These are phyloP conservation scores for Trichothecium sympodiale DNA, from an alignment of 2,329 filamentous ascomycete genomes.

Conservation along the genomic window DNA sequence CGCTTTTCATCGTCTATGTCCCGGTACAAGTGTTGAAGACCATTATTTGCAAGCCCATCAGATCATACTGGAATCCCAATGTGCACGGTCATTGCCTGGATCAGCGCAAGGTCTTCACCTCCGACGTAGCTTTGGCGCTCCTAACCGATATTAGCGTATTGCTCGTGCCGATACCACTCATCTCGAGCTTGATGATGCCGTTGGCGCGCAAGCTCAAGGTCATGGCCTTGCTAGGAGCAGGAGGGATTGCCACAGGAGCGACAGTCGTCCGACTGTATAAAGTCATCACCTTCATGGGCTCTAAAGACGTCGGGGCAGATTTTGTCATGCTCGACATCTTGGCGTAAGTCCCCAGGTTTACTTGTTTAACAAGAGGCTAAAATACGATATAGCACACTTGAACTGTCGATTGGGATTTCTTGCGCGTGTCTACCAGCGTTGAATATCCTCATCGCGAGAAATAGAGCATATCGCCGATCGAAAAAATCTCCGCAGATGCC, in stretches of 20 bases:
- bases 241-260: slow-evolving; percentile 15
- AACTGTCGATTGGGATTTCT: slow-evolving; percentile 14
- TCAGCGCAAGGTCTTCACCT: slow-evolving; percentile 17
- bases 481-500: too few species aligned
- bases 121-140: slow-evolving; percentile 17
- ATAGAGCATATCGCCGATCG: too few species aligned
- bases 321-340: slow-evolving; percentile 2
- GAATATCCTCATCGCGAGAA: slow-evolving; percentile 8
- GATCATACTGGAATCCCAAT: slow-evolving; percentile 9
- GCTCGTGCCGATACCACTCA: slow-evolving; percentile 17
- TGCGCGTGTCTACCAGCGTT: slow-evolving; percentile 16
- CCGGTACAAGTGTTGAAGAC: slow-evolving; percentile 13
- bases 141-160: slow-evolving; percentile 20
- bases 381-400: slow-evolving; percentile 5
- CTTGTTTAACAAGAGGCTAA: not conserved
- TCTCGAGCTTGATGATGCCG: slow-evolving; percentile 15
- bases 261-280: slow-evolving; percentile 12
- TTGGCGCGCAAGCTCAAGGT: slow-evolving; percentile 19
- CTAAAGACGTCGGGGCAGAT: not conserved
- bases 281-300: not conserved
- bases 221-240: slow-evolving; percentile 14
- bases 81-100: slow-evolving; percentile 14
- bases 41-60: slow-evolving; percentile 12
- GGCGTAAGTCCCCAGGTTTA: not conserved
- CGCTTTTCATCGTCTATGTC: slow-evolving; percentile 13